phyloP scores from a whole-genome alignment of 805 yeast genomes.

The Candida suzukii region DNA sequence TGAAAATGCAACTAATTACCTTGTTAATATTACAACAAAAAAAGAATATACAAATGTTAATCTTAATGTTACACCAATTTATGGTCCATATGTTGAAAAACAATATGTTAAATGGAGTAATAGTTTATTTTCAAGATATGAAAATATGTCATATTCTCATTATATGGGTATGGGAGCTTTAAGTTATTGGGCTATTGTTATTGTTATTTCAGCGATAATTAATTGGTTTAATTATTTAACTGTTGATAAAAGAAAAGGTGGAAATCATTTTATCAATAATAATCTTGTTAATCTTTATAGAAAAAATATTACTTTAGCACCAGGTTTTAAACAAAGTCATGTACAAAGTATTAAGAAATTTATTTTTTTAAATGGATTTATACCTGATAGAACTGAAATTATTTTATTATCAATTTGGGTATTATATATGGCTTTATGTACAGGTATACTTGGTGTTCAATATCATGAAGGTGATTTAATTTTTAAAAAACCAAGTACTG shows the following conservation, averaged over 20 bases:
- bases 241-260: conserved; percentile 27
- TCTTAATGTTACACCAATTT: conserved; percentile 30
- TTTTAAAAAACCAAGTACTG: conserved; percentile 13
- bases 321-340: conserved; percentile 15
- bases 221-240: conserved; percentile 34
- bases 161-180: conserved; percentile 39
- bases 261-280: conserved; percentile 18
- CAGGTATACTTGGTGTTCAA: conserved; percentile 15
- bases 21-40: conserved; percentile 24
- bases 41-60: conserved; percentile 25
- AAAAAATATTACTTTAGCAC: conserved; percentile 17
- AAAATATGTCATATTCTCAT: conserved; percentile 33
- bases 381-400: conserved; percentile 49
- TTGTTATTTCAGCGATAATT: conserved; percentile 32
- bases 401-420: conserved; percentile 34
- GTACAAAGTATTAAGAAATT: conserved; percentile 8
- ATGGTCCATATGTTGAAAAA: conserved; percentile 13
- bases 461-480: conserved; percentile 16
- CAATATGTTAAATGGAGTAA: conserved; percentile 17
- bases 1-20: conserved; percentile 33
- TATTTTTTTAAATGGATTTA: conserved; percentile 20
- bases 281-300: conserved; percentile 17
- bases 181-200: conserved; percentile 41
- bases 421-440: conserved; percentile 13
- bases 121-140: conserved; percentile 23